A percentile compares a stretch with the other conserved stretches of the same genome.
phyloP scores from a whole-genome alignment of 1,139 yeast genomes.

The Magnusiomyces tetraspermus region DNA sequence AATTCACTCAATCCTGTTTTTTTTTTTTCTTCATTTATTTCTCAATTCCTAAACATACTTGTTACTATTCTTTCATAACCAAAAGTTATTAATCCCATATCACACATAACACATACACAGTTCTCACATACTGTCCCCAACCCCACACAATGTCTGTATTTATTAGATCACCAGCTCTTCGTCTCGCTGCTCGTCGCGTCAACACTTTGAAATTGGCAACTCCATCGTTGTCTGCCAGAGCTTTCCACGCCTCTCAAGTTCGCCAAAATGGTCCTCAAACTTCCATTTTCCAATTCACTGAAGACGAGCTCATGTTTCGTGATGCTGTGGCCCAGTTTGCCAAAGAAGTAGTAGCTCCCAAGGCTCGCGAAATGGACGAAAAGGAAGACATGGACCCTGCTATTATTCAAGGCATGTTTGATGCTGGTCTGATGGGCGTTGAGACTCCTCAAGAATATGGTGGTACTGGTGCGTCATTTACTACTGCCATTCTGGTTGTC shows the following conservation, averaged over 20 bases:
- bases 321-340: slow-evolving; percentile 36
- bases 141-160: background rate
- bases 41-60: no score
- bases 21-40: no score
- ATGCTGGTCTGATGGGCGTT: slow-evolving; percentile 37
- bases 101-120: no score
- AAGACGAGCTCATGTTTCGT: slow-evolving; percentile 36
- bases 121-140: background rate
- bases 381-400: slow-evolving; percentile 35
- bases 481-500: slow-evolving; percentile 38
- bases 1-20: no score
- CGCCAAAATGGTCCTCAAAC: slow-evolving; percentile 3
- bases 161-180: background rate
- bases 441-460: slow-evolving; percentile 40
- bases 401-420: slow-evolving; percentile 34
- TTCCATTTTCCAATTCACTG: slow-evolving; percentile 26
- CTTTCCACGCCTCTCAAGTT: background rate
- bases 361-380: slow-evolving; percentile 38
- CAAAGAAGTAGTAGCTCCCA: slow-evolving; percentile 35
- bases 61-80: no score
- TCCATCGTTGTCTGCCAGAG: background rate
- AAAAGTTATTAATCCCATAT: no score
- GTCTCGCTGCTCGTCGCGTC: background rate
- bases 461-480: slow-evolving; percentile 40
- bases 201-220: background rate